Evolutionary conservation across 73 alveolate genomes (phyloP), one percentile per base, ranked within the genome.

Genomic region (Symbiodinium natans): DNA sequence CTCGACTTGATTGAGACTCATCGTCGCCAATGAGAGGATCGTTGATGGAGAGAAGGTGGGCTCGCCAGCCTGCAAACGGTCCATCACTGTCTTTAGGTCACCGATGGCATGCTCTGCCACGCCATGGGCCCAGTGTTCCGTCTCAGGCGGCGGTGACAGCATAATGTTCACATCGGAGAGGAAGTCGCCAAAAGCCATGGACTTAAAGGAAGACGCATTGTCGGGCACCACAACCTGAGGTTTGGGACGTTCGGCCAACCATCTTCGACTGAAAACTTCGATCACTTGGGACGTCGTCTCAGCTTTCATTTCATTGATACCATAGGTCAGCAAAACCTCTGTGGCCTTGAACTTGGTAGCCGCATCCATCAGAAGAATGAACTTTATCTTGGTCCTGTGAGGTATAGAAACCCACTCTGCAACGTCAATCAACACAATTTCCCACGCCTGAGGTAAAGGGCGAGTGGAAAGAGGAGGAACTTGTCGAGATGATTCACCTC

Each of bases 171-270:
- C 17, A 29, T n/a, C 80, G 34, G 93, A 43, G 21, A 43, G 33
- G 15, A 41, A 29, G 17, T 27, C 21, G 25, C 36, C 2, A 1
- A 39, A n/a, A 11, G 42, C 8, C 17, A 2, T 3, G 0, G 82
- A 46, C 38, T 48, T 48, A 41, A 85, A 17, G 31, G 93, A 46
- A 34, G 5, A 31, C 25, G 82, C 93, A 46, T 48, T 85, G 93
- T 43, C 93, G 1, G 93, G 93, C 27, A 85, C 33, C 46, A 48
- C 25, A 54, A 36, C 2, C 52, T 31, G 3, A 0, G 54, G 77
- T 38, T 85, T 85, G 34, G 93, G 93, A 36, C 46, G 42, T 80
- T 85, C 93, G 9, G 48, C 38, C 34, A 85, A 38, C 93, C 93
- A 85, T 8, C 82, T 31, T 2, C 25, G 15, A 42, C 38, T 41